Base-by-base conservation (phyloP, 148 eudicot genomes). In the Euryodendron excelsum region DNA sequence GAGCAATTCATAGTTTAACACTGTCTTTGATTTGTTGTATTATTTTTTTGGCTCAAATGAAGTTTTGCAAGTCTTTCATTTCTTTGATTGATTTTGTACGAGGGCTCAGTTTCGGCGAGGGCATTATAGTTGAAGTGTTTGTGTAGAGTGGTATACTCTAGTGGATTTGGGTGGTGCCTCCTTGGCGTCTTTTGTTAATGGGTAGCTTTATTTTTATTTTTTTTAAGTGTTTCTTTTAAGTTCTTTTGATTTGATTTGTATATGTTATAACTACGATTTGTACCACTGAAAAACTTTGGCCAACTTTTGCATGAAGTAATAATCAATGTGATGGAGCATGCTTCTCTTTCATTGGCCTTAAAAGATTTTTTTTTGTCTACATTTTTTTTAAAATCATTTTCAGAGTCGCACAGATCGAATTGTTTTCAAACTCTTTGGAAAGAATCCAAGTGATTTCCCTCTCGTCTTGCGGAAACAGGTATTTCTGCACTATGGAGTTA, bases 391-490 rank as follows among this genome's bases (percentile, higher is more conserved):
- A 7, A 55, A 18, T 68, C 39, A 53, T 79, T 78, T 85, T 72
- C 84, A 94, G 98, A 76, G 86, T 76, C 94, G 95, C 63, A 94
- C 98, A 14, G 97, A 92, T 83, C 88, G 97, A 67, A 94, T 94
- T 71, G 90, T 90, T 66, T 89, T 94, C 81, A 94, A 94, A 83
- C 90, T 94, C 53, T 92, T 94, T 81, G 98, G 97, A 7, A 94
- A 94, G 88, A 90, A 89, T 78, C 98, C 98, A 30, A 87, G 84
- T 82, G 95, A 88, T 80, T 83, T 92, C 61, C 98, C 98, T 77
- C 86, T 80, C 64, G 76, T 64, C 39, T 67, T 94, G 77, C 91
- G 97, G 53, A 80, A 85, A 68, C 94, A 92, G 95, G 98, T 94
- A 63, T 73, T 13, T 81, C 41, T 75, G 31, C 12, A 12, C 33